Evolutionary conservation across 1,284 basidiomycete genomes (phyloP).

Genomic region (Sanguinoderma infundibulare): DNA sequence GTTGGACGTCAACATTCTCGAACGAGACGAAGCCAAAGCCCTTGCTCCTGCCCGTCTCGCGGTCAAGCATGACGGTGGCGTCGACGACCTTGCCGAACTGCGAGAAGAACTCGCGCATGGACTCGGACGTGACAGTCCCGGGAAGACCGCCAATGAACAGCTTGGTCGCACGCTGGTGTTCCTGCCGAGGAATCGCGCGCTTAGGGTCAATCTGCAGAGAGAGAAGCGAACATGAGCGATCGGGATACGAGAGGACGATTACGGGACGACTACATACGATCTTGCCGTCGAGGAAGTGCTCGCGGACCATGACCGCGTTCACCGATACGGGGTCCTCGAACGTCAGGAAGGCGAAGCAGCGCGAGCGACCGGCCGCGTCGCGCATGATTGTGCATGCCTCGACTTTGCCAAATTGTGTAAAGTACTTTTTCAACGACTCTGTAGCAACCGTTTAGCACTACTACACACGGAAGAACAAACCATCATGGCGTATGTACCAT

Average conservation of each 20-base stretch:
- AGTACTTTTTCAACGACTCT: constrained; percentile 77
- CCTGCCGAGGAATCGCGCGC: constrained; percentile 95
- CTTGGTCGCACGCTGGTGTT: constrained; percentile 90
- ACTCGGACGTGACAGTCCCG: constrained; percentile 89
- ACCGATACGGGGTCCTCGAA: constrained; percentile 87
- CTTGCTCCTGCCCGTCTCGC: constrained; percentile 93
- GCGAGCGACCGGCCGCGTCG: constrained; percentile 86
- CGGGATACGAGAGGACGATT: constrained; percentile 29
- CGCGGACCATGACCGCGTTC: constrained; percentile 80
- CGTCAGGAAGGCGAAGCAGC: constrained; percentile 95
- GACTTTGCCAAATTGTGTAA: constrained; percentile 80
- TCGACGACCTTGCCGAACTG: constrained; percentile 94
- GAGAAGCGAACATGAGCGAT: constrained; percentile 9
- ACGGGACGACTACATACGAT: constrained; percentile 86
- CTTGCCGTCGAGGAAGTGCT: constrained; percentile 93
- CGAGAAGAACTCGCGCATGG: constrained; percentile 90
- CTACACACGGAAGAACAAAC: constrained; percentile 14
- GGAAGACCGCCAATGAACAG: constrained; percentile 97
- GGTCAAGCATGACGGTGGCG: constrained; percentile 98
- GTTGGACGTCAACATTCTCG: constrained; percentile 86
- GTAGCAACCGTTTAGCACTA: constrained; percentile 39
- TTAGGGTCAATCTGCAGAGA: constrained; percentile 93
- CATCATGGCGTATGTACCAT: constrained; percentile 68
- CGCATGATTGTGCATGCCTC: constrained; percentile 96
- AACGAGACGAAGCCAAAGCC: constrained; percentile 99